Evolutionary conservation across 2,329 filamentous ascomycete species (phyloP).

Genomic region (Pseudomassariella vexata): DNA sequence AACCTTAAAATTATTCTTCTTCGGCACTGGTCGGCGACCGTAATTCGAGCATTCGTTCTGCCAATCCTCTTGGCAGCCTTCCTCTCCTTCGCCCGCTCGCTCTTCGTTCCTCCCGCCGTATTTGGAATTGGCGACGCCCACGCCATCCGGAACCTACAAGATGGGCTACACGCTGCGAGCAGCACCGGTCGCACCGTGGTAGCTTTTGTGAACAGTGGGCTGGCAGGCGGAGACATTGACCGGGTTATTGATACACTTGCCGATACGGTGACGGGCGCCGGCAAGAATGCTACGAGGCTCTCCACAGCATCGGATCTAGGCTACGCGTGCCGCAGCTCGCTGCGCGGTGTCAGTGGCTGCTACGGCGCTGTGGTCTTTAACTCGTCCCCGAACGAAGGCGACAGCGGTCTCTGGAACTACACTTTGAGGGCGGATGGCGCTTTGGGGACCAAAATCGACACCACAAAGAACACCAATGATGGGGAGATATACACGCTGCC

Average conservation of each 20-base stretch:
- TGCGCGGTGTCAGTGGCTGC: slow-evolving; percentile 64
- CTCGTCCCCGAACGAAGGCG: slow-evolving; percentile 68
- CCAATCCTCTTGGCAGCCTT: slow-evolving; percentile 54
- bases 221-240: slow-evolving; percentile 64
- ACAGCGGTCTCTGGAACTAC: slow-evolving; percentile 73
- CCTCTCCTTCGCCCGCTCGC: slow-evolving; percentile 69
- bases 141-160: slow-evolving; percentile 56
- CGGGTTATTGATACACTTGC: slow-evolving; percentile 61
- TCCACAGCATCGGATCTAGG: slow-evolving; percentile 52
- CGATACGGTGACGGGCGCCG: slow-evolving; percentile 47
- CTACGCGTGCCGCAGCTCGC: slow-evolving; percentile 55
- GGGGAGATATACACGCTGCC: slow-evolving; percentile 73
- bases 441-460: slow-evolving; percentile 59
- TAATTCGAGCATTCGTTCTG: slow-evolving; percentile 53
- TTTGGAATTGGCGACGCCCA: slow-evolving; percentile 65
- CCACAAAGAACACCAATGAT: slow-evolving; percentile 62
- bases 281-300: slow-evolving; percentile 50
- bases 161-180: slow-evolving; percentile 54
- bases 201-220: slow-evolving; percentile 72
- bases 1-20: slow-evolving; percentile 54
- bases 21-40: slow-evolving; percentile 45
- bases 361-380: slow-evolving; percentile 71
- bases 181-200: slow-evolving; percentile 59
- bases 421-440: slow-evolving; percentile 72
- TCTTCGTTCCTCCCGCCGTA: slow-evolving; percentile 71